phyloP scores from a whole-genome alignment of 2,329 filamentous ascomycete species.

The Fusarium nygamai region DNA sequence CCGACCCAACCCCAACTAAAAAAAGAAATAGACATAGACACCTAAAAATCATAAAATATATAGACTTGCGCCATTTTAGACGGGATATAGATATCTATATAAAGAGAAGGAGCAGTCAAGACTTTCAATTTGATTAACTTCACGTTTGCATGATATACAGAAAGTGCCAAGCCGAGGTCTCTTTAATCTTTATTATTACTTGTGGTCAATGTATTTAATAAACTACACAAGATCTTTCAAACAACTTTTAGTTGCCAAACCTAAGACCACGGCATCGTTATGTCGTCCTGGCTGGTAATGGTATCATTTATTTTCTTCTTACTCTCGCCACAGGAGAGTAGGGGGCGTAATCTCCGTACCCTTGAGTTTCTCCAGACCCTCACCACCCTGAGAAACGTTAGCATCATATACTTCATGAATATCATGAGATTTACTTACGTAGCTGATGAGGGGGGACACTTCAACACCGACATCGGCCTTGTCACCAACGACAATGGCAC shows the following conservation, averaged over 20 bases:
- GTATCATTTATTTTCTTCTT: conserved; percentile 28
- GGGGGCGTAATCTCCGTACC: conserved; percentile 64
- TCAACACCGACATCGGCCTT: conserved; percentile 79
- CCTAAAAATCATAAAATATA: conserved; percentile 20
- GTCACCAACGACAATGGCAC: conserved; percentile 75
- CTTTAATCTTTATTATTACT: conserved; percentile 20
- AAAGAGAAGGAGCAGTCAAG: conserved; percentile 26
- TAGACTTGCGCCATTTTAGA: conserved; percentile 39
- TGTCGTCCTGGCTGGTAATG: conserved; percentile 18
- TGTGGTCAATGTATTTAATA: neutral
- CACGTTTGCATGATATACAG: neutral
- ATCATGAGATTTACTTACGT: conserved; percentile 70
- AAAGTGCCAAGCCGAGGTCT: neutral
- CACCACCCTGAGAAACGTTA: conserved; percentile 61
- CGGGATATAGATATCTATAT: conserved; percentile 31
- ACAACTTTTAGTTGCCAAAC: conserved; percentile 12
- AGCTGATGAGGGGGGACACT: conserved; percentile 92
- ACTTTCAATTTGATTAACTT: conserved; percentile 24
- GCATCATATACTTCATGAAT: neutral
- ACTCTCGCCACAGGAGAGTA: conserved; percentile 60
- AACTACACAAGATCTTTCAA: neutral
- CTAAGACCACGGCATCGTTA: conserved; percentile 27
- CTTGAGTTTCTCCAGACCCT: conserved; percentile 67
- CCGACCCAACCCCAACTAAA: conserved; percentile 24
- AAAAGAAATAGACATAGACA: conserved; percentile 1